These are phyloP conservation scores for Aspergillus sp. DNA, from an alignment of 2,329 filamentous ascomycete genomes.

Conservation along the genomic window DNA sequence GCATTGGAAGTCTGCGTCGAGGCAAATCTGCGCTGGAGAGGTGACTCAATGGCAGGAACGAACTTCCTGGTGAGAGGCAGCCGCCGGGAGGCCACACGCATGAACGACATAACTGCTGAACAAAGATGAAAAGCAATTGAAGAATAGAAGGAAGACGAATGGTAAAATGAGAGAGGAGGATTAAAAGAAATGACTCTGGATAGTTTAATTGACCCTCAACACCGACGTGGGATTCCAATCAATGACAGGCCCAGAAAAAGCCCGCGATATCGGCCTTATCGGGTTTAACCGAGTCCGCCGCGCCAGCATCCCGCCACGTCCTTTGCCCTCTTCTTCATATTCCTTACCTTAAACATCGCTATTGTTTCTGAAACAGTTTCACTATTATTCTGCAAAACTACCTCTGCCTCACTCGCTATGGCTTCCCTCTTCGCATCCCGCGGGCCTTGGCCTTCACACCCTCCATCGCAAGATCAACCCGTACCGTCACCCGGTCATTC, in stretches of 20 bases:
- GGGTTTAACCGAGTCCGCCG: constrained; percentile 7
- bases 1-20: constrained; percentile 20
- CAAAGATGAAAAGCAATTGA: background rate
- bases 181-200: too few species aligned
- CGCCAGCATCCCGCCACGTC: background rate
- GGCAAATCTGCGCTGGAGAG: constrained; percentile 26
- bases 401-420: constrained; percentile 7
- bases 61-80: constrained; percentile 24
- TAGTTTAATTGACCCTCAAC: background rate
- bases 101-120: constrained; percentile 19
- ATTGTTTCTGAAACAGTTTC: constrained; percentile 2
- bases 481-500: constrained; percentile 14
- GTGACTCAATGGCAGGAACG: constrained; percentile 25
- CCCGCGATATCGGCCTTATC: constrained; percentile 22
- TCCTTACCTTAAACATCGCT: too few species aligned
- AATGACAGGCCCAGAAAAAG: constrained; percentile 11
- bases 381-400: background rate
- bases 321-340: background rate
- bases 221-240: background rate
- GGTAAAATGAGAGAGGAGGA: background rate
- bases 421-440: constrained; percentile 11
- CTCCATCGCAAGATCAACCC: constrained; percentile 33
- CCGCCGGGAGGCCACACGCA: constrained; percentile 29
- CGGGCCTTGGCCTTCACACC: constrained; percentile 29
- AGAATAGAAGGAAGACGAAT: background rate